Conservation (phyloP, 2,329 filamentous ascomycete species). For the Alternaria metachromatica region DNA sequence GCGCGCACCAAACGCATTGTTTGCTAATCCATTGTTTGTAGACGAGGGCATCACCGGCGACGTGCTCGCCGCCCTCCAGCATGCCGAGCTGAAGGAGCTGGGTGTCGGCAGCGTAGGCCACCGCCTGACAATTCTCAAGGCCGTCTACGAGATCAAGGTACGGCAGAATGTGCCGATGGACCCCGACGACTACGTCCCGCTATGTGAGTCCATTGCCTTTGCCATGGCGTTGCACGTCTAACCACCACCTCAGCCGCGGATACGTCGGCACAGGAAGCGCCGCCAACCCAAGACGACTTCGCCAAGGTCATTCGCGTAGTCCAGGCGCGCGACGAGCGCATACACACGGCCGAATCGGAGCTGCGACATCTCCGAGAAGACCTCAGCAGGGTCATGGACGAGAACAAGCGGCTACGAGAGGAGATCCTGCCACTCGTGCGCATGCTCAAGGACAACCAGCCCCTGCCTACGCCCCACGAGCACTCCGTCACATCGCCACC, state of each 20-base stretch:
- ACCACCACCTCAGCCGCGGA: slow-evolving; percentile 73
- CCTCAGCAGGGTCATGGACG: slow-evolving; percentile 66
- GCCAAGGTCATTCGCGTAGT: slow-evolving; percentile 89
- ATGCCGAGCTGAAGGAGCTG: slow-evolving; percentile 95
- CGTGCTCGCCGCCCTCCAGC: slow-evolving; percentile 83
- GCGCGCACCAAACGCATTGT: not conserved
- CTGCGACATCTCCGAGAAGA: slow-evolving; percentile 73
- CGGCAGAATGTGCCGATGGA: slow-evolving; percentile 91
- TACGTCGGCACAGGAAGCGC: slow-evolving; percentile 81
- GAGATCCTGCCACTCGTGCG: slow-evolving; percentile 90
- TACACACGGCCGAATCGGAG: slow-evolving; percentile 82
- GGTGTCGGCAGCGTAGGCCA: slow-evolving; percentile 92
- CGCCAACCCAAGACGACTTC: slow-evolving; percentile 91
- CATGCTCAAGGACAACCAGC: slow-evolving; percentile 88
- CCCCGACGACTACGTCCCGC: slow-evolving; percentile 89
- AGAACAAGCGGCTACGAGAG: slow-evolving; percentile 86
- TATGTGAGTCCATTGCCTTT: slow-evolving; percentile 69
- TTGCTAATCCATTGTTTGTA: slow-evolving; percentile 48
- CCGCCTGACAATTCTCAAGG: slow-evolving; percentile 91
- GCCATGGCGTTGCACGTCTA: slow-evolving; percentile 2
- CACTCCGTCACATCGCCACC: slow-evolving; percentile 45
- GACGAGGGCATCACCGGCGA: slow-evolving; percentile 96
- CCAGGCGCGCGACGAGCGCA: slow-evolving; percentile 86
- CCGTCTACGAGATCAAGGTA: slow-evolving; percentile 94
- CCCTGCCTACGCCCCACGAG: slow-evolving; percentile 62